Base-by-base conservation (phyloP, 2,329 filamentous ascomycete genomes). In the Diaporthe sp. region DNA sequence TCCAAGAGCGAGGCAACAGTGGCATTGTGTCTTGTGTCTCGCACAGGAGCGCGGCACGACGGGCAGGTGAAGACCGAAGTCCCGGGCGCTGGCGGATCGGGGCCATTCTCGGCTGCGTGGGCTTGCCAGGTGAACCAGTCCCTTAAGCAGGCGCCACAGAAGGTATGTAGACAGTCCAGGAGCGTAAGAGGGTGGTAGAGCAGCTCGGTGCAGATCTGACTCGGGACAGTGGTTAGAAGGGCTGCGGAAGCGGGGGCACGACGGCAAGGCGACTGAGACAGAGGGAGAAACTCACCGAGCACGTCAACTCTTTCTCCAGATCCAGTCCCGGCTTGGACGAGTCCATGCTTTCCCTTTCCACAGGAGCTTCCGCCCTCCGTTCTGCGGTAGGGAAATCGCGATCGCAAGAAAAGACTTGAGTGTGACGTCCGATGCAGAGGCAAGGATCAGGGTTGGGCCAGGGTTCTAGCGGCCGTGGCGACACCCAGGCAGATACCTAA, bases 71-170 rank as follows among this genome's bases (percentile, higher is more conserved):
- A 98, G 81, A 90, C 82, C 78, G 85, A 80, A 80, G 87, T 76
- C 80, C 89, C 81, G 79, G 88, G 81, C 72, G 87, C 79, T 77
- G 91, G 88, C 57, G 87, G 86, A 15, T 85, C 85, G 17, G 88
- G 89, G 2, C 86, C 85, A 75, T 84, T 86, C 78, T 89, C 90
- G 58, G 89, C 90, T 20, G 88, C 87, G 42, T 88, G 87, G 51
- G 92, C 92, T 83, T 98, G 95, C 84, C 92, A 97, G 78, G 88
- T 87, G 83, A 98, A 99, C 97, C 97, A 99, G 87, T 98, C 95
- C 84, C 98, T 98, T 76, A 98, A 85, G 82, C 97, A 99, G 53
- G 94, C 94, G 78, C 96, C 97, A 87, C 97, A 99, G 85, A 97
- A 99, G 61, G 96, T 98, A 85, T 98, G 95, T 60, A 98, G 91